These are phyloP conservation scores for Xylaria longipes DNA, from an alignment of 495 filamentous ascomycete species.

Conservation along the genomic window DNA sequence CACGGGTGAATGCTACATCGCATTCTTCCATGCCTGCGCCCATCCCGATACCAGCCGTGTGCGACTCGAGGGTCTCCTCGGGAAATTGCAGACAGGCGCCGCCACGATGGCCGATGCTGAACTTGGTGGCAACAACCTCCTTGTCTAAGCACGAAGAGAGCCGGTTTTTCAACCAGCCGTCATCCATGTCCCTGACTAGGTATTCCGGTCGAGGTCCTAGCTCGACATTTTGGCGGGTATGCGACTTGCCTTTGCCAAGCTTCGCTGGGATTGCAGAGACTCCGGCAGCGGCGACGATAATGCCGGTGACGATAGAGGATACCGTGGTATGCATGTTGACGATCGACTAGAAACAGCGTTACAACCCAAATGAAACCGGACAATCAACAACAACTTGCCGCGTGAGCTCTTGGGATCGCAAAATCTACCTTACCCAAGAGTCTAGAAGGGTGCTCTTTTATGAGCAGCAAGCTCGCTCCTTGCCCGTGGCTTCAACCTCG, in stretches of 20 bases:
- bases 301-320: conserved; percentile 20
- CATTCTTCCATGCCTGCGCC: conserved; percentile 71
- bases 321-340: conserved; percentile 29
- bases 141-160: conserved; percentile 60
- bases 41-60: conserved; percentile 61
- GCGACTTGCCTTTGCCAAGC: conserved; percentile 22
- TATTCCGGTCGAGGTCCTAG: conserved; percentile 65
- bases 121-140: conserved; percentile 48
- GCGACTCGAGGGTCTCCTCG: conserved; percentile 61
- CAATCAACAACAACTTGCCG: neutral
- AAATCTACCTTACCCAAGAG: neutral
- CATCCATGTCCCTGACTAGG: conserved; percentile 65
- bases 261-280: conserved; percentile 30
- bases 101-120: conserved; percentile 65
- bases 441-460: neutral
- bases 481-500: neutral
- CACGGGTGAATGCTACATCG: conserved; percentile 67
- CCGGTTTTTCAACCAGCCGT: conserved; percentile 60
- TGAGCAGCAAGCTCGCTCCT: conserved; percentile 4
- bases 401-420: neutral
- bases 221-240: conserved; percentile 47
- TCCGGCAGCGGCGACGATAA: conserved; percentile 31
- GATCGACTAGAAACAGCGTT: neutral
- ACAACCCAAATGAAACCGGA: neutral
- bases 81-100: conserved; percentile 65